Conservation (phyloP, 2,329 filamentous ascomycete genomes). For the Alternaria rosae region DNA sequence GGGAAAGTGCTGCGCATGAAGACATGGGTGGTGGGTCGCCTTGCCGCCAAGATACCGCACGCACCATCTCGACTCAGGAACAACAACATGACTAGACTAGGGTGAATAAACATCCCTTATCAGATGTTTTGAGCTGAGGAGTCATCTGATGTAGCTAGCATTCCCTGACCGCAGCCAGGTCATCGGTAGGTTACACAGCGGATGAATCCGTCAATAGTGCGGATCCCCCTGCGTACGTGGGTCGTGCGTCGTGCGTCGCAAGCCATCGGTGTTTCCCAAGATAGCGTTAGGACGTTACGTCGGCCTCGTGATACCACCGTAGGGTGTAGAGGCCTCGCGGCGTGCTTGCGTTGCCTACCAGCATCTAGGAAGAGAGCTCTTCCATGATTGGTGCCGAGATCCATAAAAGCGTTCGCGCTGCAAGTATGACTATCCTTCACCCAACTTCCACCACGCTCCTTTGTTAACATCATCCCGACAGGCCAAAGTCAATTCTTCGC, state of each 20-base stretch:
- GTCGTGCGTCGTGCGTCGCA: neutral
- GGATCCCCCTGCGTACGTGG: neutral
- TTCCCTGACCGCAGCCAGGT: neutral
- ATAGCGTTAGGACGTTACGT: neutral
- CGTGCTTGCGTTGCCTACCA: neutral
- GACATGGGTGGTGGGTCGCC: neutral
- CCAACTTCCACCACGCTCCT: neutral
- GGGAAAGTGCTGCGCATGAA: neutral
- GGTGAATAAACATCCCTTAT: neutral
- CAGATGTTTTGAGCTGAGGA: neutral
- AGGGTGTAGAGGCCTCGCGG: neutral
- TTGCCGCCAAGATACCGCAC: neutral
- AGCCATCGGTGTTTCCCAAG: neutral
- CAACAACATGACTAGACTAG: neutral
- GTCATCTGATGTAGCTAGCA: neutral
- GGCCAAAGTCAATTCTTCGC: neutral
- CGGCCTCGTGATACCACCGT: neutral
- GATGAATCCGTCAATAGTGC: neutral
- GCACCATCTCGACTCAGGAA: neutral
- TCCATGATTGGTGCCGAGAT: neutral
- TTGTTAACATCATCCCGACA: neutral
- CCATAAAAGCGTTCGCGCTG: neutral
- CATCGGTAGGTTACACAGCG: neutral
- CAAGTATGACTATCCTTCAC: neutral
- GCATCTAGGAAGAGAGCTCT: neutral